Conservation (phyloP, 441 rosid species). For the Theobroma grandiflorum region DNA sequence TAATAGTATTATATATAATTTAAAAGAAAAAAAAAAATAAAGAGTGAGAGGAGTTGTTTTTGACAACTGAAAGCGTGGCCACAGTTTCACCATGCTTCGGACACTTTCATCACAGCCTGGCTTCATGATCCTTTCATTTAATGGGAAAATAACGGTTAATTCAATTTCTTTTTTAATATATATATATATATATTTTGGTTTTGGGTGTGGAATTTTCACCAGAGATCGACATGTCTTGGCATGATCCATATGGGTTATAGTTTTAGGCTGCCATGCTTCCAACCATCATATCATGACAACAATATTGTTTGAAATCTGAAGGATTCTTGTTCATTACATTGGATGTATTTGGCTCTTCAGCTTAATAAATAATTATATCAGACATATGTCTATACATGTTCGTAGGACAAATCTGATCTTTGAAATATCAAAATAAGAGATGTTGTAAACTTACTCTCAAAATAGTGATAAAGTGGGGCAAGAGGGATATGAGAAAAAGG, state of each 20-base stretch:
- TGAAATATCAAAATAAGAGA: too few relatives aligned
- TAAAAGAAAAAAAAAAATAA: background rate
- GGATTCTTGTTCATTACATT: background rate
- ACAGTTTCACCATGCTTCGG: slow-evolving; percentile 13
- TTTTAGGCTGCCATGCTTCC: background rate
- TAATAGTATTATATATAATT: too few relatives aligned
- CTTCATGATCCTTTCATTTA: slow-evolving; percentile 43
- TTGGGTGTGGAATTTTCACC: background rate
- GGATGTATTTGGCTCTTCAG: too few relatives aligned
- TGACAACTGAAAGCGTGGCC: slow-evolving; percentile 32
- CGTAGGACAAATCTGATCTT: too few relatives aligned
- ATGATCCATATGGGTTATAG: background rate
- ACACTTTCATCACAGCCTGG: slow-evolving; percentile 49
- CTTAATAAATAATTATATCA: too few relatives aligned
- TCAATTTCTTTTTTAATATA: background rate
- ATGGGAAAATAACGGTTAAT: slow-evolving; percentile 27
- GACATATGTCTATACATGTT: too few relatives aligned
- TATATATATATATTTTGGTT: background rate
- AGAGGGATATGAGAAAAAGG: too few relatives aligned
- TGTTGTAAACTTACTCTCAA: too few relatives aligned
- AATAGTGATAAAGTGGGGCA: too few relatives aligned
- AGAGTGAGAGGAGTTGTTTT: background rate
- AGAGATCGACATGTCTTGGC: slow-evolving; percentile 14
- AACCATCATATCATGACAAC: slow-evolving; percentile 1
- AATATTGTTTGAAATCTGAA: background rate